phyloP scores from a whole-genome alignment of 2,329 filamentous ascomycete genomes.

The Myriosclerotinia curreyana region DNA sequence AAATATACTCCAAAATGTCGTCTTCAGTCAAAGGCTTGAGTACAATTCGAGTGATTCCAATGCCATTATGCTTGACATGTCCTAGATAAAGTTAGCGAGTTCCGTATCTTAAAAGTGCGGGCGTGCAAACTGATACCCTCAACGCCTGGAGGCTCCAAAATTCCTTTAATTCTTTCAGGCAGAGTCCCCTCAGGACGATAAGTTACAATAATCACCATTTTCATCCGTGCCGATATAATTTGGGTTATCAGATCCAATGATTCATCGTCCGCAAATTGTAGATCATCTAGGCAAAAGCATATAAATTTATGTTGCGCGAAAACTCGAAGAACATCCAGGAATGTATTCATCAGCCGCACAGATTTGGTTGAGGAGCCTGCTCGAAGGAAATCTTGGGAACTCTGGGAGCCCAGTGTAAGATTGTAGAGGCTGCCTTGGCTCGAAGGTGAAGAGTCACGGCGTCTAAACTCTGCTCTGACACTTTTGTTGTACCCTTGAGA shows the following conservation, averaged over 20 bases:
- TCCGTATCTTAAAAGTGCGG: constrained; percentile 25
- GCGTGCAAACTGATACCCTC: constrained; percentile 47
- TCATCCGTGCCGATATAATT: constrained; percentile 74
- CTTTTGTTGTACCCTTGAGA: constrained; percentile 37
- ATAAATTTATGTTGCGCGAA: constrained; percentile 83
- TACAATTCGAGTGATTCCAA: constrained; percentile 66
- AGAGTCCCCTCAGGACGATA: constrained; percentile 65
- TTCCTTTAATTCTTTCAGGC: constrained; percentile 51
- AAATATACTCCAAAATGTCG: constrained; percentile 79
- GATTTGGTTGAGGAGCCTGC: constrained; percentile 58
- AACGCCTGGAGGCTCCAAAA: constrained; percentile 53
- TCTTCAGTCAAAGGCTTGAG: constrained; percentile 72
- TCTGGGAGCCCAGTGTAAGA: constrained; percentile 45
- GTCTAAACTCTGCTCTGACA: constrained; percentile 30
- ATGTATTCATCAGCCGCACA: constrained; percentile 80
- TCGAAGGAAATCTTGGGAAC: constrained; percentile 59
- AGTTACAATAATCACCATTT: constrained; percentile 71
- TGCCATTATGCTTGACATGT: constrained; percentile 43
- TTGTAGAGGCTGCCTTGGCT: constrained; percentile 28
- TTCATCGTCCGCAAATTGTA: constrained; percentile 88
- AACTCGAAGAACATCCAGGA: constrained; percentile 78
- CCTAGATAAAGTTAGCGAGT: constrained; percentile 34
- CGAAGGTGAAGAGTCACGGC: constrained; percentile 36
- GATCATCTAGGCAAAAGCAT: constrained; percentile 72
- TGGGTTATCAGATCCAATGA: constrained; percentile 79